Base-by-base conservation (phyloP, 768 basidiomycete genomes). In the Mrakia hoshinonis region DNA sequence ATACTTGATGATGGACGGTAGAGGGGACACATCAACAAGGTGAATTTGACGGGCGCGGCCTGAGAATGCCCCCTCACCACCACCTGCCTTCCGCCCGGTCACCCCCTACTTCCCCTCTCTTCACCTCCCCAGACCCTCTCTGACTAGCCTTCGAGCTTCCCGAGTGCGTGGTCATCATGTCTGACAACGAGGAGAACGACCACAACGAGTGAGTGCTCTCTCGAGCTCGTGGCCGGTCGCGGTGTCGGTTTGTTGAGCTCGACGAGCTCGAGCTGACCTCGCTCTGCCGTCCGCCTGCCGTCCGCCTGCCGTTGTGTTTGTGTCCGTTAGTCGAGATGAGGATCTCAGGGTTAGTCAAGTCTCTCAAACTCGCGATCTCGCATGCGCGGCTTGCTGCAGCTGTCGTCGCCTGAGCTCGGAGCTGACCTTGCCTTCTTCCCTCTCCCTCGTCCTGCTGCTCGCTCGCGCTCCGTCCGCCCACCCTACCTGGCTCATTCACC, bases 181-280 rank as follows among this genome's bases (percentile, higher is more conserved):
- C 69, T 13, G 69, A 69, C 66, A 47, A 67, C 46, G 69, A 69
- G 39, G 69, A 60, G 12, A 60, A 63, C 62, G 47, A 58, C 47
- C 43, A 34, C 60, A 60, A 69, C 46, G 69, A 69, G 69, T 69
- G 49, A 47, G 69, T 62, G 3, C 68, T 26, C n/a, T n/a, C n/a
- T n/a, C n/a, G 15, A 3, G 26, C 22, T 22, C 31, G 22, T 38
- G 47, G 12, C 22, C 13, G n/a, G n/a, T n/a, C n/a, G n/a, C 36
- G 26, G 13, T 4, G n/a, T n/a, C 54, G 22, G 9, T 46, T 47
- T 18, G 26, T 48, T 46, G 48, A 29, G 46, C 34, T 61, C 26
- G 43, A n/a, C 34, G n/a, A 22, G 12, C 31, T 54, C 1, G 26
- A 0, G 22, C 48, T 5, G 38, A 55, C 29, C 49, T 43, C 15